Evolutionary conservation across 2,329 filamentous ascomycete species (phyloP).

Genomic region (Hypoxylon sp.): DNA sequence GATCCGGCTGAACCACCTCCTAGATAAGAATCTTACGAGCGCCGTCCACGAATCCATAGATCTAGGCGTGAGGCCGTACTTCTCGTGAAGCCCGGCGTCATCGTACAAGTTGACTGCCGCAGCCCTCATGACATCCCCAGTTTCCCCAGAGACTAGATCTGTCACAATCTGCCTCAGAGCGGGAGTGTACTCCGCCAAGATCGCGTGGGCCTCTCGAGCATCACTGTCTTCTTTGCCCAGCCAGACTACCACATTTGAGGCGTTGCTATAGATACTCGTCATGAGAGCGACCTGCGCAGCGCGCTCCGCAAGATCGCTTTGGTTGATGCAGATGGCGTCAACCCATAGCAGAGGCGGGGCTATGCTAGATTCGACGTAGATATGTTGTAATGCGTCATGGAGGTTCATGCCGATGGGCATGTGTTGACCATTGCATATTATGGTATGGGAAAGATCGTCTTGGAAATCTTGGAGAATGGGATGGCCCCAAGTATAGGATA

Average conservation of each 20-base stretch:
- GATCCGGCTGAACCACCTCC: slow-evolving; percentile 26
- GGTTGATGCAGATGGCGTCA: too few relatives aligned
- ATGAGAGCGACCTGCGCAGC: slow-evolving; percentile 37
- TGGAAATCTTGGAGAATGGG: slow-evolving; percentile 18
- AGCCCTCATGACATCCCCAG: neutral
- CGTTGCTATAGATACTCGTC: slow-evolving; percentile 36
- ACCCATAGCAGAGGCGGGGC: slow-evolving; percentile 36
- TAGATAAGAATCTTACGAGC: slow-evolving; percentile 23
- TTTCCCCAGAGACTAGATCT: slow-evolving; percentile 4
- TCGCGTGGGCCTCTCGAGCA: slow-evolving; percentile 15
- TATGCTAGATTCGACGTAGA: slow-evolving; percentile 22
- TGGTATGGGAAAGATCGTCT: slow-evolving; percentile 19
- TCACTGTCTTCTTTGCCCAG: slow-evolving; percentile 29
- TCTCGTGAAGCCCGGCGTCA: slow-evolving; percentile 20
- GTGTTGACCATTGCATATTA: slow-evolving; percentile 22
- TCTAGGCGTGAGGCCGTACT: slow-evolving; percentile 14
- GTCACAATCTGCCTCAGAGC: slow-evolving; percentile 7
- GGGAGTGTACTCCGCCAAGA: slow-evolving; percentile 26
- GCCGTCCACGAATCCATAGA: slow-evolving; percentile 26
- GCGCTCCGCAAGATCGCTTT: slow-evolving; percentile 30
- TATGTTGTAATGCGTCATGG: slow-evolving; percentile 19
- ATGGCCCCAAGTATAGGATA: slow-evolving; percentile 29
- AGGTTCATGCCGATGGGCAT: slow-evolving; percentile 28
- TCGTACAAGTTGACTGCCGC: slow-evolving; percentile 26
- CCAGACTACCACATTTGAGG: slow-evolving; percentile 36